These are phyloP conservation scores for Talaromyces sp. DNA, from an alignment of 2,329 filamentous ascomycete species.

Conservation along the genomic window DNA sequence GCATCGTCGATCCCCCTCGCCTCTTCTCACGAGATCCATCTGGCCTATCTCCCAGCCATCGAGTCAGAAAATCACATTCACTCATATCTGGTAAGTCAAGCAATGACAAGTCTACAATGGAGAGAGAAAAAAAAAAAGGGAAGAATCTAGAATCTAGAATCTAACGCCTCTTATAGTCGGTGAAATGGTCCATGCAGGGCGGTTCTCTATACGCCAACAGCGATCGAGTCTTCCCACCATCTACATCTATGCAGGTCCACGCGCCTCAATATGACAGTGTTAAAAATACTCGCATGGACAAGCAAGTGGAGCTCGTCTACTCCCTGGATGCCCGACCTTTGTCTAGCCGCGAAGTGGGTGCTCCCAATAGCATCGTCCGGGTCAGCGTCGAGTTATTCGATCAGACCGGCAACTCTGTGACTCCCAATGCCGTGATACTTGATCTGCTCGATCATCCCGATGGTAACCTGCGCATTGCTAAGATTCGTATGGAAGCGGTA, in stretches of 20 bases:
- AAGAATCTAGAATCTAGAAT: not conserved
- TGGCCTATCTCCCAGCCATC: constrained; percentile 21
- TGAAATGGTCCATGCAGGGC: constrained; percentile 32
- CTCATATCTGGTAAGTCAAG: constrained; percentile 19
- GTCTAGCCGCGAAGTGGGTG: constrained; percentile 17
- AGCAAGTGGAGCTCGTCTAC: constrained; percentile 26
- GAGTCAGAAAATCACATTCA: constrained; percentile 2
- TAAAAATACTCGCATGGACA: constrained; percentile 2
- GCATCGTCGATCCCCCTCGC: constrained; percentile 15
- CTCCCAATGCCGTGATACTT: constrained; percentile 32
- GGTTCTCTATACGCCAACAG: constrained; percentile 33
- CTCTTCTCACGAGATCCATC: constrained; percentile 19
- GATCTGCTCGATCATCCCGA: constrained; percentile 30
- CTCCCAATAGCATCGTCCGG: constrained; percentile 21
- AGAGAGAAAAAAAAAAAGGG: not conserved
- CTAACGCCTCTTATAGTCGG: constrained; percentile 19
- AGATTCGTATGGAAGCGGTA: constrained; percentile 27
- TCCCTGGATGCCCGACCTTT: constrained; percentile 28
- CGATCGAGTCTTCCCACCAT: constrained; percentile 32
- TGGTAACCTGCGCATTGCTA: constrained; percentile 29
- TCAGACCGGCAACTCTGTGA: constrained; percentile 27
- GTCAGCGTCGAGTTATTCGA: constrained; percentile 30
- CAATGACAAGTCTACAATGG: too few species aligned
- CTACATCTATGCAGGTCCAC: constrained; percentile 30
- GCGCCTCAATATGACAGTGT: constrained; percentile 24